Percentiles rank a stretch among this genome's conserved stretches.
Conservation (phyloP, 805 yeast species). For the Pichia manshurica region DNA sequence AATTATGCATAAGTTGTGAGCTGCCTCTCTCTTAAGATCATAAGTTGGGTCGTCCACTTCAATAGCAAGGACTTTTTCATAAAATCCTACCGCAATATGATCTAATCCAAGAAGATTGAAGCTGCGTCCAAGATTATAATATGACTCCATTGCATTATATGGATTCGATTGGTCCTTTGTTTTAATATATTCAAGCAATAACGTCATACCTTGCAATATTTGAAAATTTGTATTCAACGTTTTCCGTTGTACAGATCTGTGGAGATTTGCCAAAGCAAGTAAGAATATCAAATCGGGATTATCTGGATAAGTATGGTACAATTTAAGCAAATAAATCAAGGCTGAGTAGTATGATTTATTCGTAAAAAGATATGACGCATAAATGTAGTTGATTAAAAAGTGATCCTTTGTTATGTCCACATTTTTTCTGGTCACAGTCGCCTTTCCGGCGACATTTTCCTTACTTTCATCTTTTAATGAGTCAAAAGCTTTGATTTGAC, state of each 20-base stretch:
- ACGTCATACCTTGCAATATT: slow-evolving; percentile 80
- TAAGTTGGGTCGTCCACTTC: slow-evolving; percentile 38
- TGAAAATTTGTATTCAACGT: slow-evolving; percentile 83
- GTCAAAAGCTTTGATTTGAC: slow-evolving; percentile 89
- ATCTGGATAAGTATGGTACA: slow-evolving; percentile 57
- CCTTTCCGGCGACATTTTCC: slow-evolving; percentile 57
- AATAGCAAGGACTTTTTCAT: slow-evolving; percentile 55
- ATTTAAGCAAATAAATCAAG: slow-evolving; percentile 66
- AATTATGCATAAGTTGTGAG: slow-evolving; percentile 74
- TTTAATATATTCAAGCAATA: slow-evolving; percentile 63
- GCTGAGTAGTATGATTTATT: slow-evolving; percentile 82
- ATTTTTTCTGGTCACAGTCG: slow-evolving; percentile 57
- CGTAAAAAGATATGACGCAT: slow-evolving; percentile 73
- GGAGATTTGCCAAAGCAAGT: slow-evolving; percentile 76
- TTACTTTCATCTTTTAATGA: slow-evolving; percentile 42
- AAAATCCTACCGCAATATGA: slow-evolving; percentile 66
- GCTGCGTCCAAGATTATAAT: slow-evolving; percentile 76
- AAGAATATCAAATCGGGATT: slow-evolving; percentile 78
- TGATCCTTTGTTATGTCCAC: slow-evolving; percentile 50
- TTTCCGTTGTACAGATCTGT: slow-evolving; percentile 86
- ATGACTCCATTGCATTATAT: slow-evolving; percentile 66
- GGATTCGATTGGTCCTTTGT: slow-evolving; percentile 31
- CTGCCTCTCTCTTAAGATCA: slow-evolving; percentile 71
- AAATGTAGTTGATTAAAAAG: slow-evolving; percentile 55
- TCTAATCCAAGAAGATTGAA: slow-evolving; percentile 80